These are phyloP conservation scores for Dryadomyces quercivorus DNA, from an alignment of 2,329 filamentous ascomycete genomes.

Conservation along the genomic window DNA sequence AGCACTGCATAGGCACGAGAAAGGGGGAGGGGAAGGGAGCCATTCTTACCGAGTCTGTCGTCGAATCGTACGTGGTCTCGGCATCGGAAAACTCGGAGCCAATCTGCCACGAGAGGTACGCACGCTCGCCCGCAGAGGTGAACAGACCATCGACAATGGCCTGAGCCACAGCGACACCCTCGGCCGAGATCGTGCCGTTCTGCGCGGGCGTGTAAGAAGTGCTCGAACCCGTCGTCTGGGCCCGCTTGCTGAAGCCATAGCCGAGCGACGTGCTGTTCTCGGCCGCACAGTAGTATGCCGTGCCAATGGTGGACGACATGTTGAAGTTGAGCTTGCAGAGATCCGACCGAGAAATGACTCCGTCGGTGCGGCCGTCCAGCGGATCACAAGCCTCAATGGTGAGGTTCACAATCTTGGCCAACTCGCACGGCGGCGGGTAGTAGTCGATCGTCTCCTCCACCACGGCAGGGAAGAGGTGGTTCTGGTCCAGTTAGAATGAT, in stretches of 20 bases:
- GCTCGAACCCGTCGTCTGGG: not conserved
- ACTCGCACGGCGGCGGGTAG: conserved; percentile 22
- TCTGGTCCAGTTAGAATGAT: too few relatives aligned
- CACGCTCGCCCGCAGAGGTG: conserved; percentile 21
- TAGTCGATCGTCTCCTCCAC: conserved; percentile 26
- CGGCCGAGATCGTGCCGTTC: conserved; percentile 11
- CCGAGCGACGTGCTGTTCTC: conserved; percentile 25
- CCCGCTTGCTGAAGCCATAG: conserved; percentile 2
- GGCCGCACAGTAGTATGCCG: conserved; percentile 19
- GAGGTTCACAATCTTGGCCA: conserved; percentile 11
- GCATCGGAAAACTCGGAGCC: conserved; percentile 18
- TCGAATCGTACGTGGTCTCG: conserved; percentile 18
- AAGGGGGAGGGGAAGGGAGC: too few relatives aligned
- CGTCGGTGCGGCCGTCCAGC: conserved; percentile 13
- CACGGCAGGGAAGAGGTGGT: conserved; percentile 24
- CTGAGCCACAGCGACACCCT: conserved; percentile 16
- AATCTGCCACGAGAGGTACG: conserved; percentile 17
- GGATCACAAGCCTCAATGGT: conserved; percentile 13
- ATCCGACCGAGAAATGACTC: conserved; percentile 13
- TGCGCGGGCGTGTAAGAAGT: conserved; percentile 2
- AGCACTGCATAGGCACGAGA: too few relatives aligned
- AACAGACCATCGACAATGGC: conserved; percentile 23
- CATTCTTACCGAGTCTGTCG: conserved; percentile 8
- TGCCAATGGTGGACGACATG: conserved; percentile 31
- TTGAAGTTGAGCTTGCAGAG: conserved; percentile 33